phyloP scores from a whole-genome alignment of 176 grass and related monocot genomes.

The Oryza meyeriana region DNA sequence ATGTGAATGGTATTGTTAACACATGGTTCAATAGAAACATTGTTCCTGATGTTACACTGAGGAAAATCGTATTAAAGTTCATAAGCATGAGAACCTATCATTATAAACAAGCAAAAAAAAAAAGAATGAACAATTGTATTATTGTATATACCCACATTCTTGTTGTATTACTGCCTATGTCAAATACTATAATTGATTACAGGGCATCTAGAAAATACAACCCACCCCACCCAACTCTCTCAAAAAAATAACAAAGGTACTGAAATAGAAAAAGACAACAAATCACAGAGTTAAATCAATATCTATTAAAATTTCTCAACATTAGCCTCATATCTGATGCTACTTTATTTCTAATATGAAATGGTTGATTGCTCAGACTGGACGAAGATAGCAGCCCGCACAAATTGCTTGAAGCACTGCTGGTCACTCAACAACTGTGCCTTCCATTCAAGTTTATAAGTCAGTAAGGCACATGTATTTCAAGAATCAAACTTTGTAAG shows the following conservation, averaged over 20 bases:
- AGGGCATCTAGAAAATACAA: not conserved
- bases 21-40: conserved; percentile 48
- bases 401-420: not conserved
- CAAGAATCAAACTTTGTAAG: not conserved
- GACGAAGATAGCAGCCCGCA: not conserved
- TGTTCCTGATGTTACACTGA: conserved; percentile 93
- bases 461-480: not conserved
- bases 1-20: conserved; percentile 18
- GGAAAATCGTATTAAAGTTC: conserved; percentile 89
- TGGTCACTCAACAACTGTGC: not conserved
- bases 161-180: not conserved
- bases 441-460: not conserved
- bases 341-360: not conserved
- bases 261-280: conserved; percentile 12
- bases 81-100: conserved; percentile 59
- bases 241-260: not conserved
- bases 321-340: not conserved
- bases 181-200: not conserved
- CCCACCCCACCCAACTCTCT: not conserved
- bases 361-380: not conserved
- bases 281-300: not conserved
- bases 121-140: conserved; percentile 15
- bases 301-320: not conserved
- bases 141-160: not conserved
- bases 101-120: conserved; percentile 23